Evolutionary conservation across 208 protist species (phyloP).

Genomic region (Tritrichomonas musculus): DNA sequence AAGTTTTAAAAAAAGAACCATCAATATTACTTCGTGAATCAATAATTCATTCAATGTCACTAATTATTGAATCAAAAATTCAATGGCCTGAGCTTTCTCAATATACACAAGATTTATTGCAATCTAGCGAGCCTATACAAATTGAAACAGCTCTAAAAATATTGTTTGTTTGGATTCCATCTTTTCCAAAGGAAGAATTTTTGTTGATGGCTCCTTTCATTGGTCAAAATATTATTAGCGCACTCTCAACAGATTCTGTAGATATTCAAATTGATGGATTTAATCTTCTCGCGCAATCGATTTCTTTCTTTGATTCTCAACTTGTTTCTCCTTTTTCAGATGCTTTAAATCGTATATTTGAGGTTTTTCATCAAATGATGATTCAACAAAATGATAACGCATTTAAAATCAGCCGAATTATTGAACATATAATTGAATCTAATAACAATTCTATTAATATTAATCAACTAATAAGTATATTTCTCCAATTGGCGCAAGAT

Average conservation of each 20-base stretch:
- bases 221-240: neutral
- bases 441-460: neutral
- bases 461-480: neutral
- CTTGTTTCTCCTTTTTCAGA: neutral
- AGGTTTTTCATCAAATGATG: neutral
- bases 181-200: neutral
- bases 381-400: neutral
- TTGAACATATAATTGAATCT: neutral
- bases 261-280: neutral
- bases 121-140: neutral
- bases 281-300: neutral
- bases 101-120: neutral
- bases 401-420: neutral
- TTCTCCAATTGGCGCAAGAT: neutral
- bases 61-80: neutral
- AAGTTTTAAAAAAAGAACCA: neutral
- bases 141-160: neutral
- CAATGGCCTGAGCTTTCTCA: neutral
- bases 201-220: neutral
- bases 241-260: neutral
- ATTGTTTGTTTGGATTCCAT: neutral
- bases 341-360: neutral
- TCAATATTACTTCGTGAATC: neutral
- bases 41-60: neutral
- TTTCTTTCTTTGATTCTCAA: neutral